These are phyloP conservation scores for Starmerella apicola DNA, from an alignment of 805 yeast species.

Conservation along the genomic window DNA sequence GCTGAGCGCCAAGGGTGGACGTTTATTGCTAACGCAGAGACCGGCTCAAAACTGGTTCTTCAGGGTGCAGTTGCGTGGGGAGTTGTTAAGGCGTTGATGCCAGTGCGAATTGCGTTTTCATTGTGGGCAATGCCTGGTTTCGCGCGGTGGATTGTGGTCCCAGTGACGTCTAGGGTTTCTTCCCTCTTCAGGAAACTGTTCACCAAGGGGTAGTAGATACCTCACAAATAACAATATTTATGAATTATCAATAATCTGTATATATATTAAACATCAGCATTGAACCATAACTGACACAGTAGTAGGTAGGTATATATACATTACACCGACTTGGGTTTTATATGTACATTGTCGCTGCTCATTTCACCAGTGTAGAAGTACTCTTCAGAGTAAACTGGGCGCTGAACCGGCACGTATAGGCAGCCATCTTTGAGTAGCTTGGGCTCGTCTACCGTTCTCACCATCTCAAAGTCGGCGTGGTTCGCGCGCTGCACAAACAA, in stretches of 20 bases:
- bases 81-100: constrained; percentile 45
- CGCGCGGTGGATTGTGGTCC: constrained; percentile 40
- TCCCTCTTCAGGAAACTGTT: not conserved
- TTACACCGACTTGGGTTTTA: not conserved
- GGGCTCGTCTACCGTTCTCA: constrained; percentile 5
- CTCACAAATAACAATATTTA: too few species aligned
- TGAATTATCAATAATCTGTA: too few species aligned
- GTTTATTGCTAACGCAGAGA: constrained; percentile 31
- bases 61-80: constrained; percentile 72
- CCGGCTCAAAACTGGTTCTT: constrained; percentile 42
- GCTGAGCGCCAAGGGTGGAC: constrained; percentile 27
- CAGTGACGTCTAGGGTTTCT: constrained; percentile 28
- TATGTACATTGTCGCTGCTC: not conserved
- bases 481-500: constrained; percentile 11
- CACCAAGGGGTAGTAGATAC: too few species aligned
- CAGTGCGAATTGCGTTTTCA: constrained; percentile 41
- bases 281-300: too few species aligned
- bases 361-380: constrained; percentile 20
- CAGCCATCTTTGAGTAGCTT: constrained; percentile 15
- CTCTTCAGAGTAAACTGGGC: constrained; percentile 15
- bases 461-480: constrained; percentile 4
- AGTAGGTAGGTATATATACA: too few species aligned
- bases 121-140: constrained; percentile 46
- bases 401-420: constrained; percentile 14
- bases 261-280: too few species aligned